A percentile compares a stretch with the other conserved stretches of the same genome.
Conservation (phyloP, 331 rosid species). For the Arachis monticola region DNA sequence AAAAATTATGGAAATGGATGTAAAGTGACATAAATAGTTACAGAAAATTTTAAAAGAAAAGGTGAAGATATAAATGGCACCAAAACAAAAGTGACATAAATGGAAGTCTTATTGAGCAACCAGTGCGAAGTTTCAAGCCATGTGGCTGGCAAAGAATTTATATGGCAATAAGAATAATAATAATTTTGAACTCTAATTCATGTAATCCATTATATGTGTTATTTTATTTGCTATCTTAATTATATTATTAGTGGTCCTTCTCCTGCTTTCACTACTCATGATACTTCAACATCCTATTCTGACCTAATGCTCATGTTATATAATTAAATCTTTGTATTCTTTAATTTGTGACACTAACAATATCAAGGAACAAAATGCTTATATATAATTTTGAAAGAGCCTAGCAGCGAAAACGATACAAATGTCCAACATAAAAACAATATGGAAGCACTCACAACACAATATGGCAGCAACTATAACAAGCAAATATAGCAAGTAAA, state of each 20-base stretch:
- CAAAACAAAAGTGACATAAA: background rate
- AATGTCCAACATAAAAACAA: too few species aligned
- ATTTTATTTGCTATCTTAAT: background rate
- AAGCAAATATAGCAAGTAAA: too few species aligned
- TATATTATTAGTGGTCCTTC: background rate
- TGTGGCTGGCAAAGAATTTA: background rate
- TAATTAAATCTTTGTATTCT: background rate
- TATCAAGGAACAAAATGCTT: background rate
- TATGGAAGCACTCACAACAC: too few species aligned
- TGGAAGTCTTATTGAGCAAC: background rate
- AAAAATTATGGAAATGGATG: background rate
- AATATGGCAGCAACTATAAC: too few species aligned
- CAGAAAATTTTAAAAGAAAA: background rate
- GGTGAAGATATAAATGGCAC: background rate
- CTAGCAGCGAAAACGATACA: too few species aligned
- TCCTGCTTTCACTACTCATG: background rate
- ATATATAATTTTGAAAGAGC: background rate
- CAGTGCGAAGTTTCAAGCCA: constrained; percentile 3
- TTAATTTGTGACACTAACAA: too few species aligned
- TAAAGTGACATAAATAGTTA: background rate
- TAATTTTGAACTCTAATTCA: background rate
- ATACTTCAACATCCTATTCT: constrained; percentile 17
- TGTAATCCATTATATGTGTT: background rate
- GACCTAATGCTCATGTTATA: background rate
- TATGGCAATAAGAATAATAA: background rate